Percentiles rank a stretch among this genome's conserved stretches.
These are phyloP conservation scores for Royoungia palumana DNA, from an alignment of 768 basidiomycete species.

Conservation along the genomic window DNA sequence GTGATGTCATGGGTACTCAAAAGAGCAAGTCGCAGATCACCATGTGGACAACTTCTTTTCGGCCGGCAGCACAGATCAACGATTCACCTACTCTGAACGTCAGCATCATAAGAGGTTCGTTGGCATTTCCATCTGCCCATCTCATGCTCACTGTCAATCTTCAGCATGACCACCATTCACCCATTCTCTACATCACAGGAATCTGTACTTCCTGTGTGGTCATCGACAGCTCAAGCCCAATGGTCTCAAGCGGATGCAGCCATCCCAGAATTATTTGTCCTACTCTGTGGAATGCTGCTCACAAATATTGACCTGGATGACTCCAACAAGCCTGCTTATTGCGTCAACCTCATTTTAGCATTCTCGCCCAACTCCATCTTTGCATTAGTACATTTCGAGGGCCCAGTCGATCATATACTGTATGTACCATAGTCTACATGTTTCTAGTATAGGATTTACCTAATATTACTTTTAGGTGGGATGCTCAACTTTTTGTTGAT, in stretches of 20 bases:
- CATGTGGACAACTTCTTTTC: constrained; percentile 39
- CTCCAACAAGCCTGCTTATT: too few relatives aligned
- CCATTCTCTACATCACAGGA: constrained; percentile 87
- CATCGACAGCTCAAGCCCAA: constrained; percentile 55
- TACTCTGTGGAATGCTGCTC: constrained; percentile 96
- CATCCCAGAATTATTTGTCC: constrained; percentile 78
- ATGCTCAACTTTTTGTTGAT: too few relatives aligned
- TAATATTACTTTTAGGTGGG: too few relatives aligned
- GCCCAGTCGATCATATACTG: too few relatives aligned
- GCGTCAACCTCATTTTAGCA: too few relatives aligned
- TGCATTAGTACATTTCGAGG: too few relatives aligned
- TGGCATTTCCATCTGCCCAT: not conserved
- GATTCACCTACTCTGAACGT: constrained; percentile 74
- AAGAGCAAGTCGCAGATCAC: constrained; percentile 36
- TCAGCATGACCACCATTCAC: constrained; percentile 84
- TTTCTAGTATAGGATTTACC: too few relatives aligned
- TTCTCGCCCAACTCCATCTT: too few relatives aligned
- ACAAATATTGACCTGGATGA: constrained; percentile 94
- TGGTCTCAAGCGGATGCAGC: constrained; percentile 74
- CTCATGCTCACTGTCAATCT: constrained; percentile 7
- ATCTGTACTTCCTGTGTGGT: constrained; percentile 87
- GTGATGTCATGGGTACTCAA: constrained; percentile 21
- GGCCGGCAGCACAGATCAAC: constrained; percentile 54
- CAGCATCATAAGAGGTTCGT: constrained; percentile 82
- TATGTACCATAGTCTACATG: too few relatives aligned